Evolutionary conservation across 768 basidiomycete species (phyloP).

Genomic region (Inosperma sp.): DNA sequence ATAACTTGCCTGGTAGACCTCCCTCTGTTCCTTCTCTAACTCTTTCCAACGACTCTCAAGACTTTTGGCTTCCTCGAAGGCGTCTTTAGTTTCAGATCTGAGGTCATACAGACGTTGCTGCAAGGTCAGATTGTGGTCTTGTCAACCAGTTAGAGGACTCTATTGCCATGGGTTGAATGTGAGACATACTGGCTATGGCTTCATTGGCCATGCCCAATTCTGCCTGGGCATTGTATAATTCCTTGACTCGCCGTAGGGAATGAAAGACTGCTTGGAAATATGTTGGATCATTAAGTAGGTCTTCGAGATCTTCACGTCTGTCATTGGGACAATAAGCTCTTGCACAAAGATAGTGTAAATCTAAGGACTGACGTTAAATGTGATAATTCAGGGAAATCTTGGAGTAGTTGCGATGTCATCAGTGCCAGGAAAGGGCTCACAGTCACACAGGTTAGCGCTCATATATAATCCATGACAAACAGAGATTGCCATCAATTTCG

Average conservation of each 20-base stretch:
- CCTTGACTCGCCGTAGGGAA: slow-evolving; percentile 67
- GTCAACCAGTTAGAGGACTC: background rate
- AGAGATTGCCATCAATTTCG: too few relatives aligned
- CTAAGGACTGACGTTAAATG: slow-evolving; percentile 58
- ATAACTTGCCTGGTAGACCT: slow-evolving; percentile 73
- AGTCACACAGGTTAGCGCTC: too few relatives aligned
- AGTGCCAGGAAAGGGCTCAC: background rate
- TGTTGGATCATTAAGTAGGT: slow-evolving; percentile 70
- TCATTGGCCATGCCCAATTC: slow-evolving; percentile 83
- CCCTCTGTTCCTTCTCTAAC: slow-evolving; percentile 81
- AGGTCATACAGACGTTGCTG: slow-evolving; percentile 74
- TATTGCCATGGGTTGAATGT: background rate
- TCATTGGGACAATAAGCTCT: slow-evolving; percentile 1
- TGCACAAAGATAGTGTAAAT: background rate
- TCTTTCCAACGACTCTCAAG: slow-evolving; percentile 83
- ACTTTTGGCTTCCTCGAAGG: slow-evolving; percentile 81
- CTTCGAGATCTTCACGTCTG: slow-evolving; percentile 88
- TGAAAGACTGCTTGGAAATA: slow-evolving; percentile 90
- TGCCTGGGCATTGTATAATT: slow-evolving; percentile 68
- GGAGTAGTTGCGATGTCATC: slow-evolving; percentile 45
- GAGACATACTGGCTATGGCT: slow-evolving; percentile 70
- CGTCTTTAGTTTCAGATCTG: slow-evolving; percentile 76
- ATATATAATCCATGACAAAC: too few relatives aligned
- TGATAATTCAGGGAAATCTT: slow-evolving; percentile 70
- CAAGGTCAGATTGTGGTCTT: slow-evolving; percentile 72